Evolutionary conservation across 148 eudicot genomes (phyloP), one percentile per base, ranked within the genome.

Genomic region (Mesembryanthemum crystallinum): DNA sequence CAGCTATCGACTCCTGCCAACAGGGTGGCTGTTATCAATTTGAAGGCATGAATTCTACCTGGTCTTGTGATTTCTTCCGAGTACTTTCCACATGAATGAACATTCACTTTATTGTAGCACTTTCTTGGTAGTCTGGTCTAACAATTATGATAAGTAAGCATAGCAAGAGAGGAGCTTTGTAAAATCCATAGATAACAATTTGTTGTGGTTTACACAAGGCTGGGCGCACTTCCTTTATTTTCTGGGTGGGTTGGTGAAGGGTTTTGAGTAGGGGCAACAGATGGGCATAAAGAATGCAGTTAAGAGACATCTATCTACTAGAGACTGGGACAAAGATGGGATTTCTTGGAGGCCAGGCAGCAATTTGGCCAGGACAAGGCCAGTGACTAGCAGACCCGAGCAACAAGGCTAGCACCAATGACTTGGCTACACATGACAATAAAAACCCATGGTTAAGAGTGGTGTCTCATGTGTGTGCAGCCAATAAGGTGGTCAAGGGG

Each of bases 1-100:
- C 97, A 94, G 85, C 82, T 94, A 55, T 85, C 93, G 29, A 69
- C 94, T 60, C 89, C 95, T 7, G 95, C 87, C 76, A 94, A 90
- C 51, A 90, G 83, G 83, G 91, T 94, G 82, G 97, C 98, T 76
- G 93, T 91, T 66, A 90, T 94, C 78, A 91, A 94, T 84, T 84
- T 94, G 74, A 94, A 94, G 98, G 98, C 88, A 63, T 68, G 86
- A 76, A 14, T 6, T 72, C 61, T 64, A 15, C 35, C 54, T 2
- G 11, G 61, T 59, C 30, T 39, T 37, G 51, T 5, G 54, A 39
- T 51, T 33, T 54, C 29, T 27, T 39, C 42, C 35, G 7, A 9
- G n/a, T 64, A 23, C n/a, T 24, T 47, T 55, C 18, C 21, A 30
- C 64, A 57, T 72, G 67, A 52, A 6, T 64, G 69, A 23, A 69